Percentiles rank a stretch among this genome's conserved stretches.
Conservation (phyloP, 23 red algal genomes). For the Gracilariopsis chorda region DNA sequence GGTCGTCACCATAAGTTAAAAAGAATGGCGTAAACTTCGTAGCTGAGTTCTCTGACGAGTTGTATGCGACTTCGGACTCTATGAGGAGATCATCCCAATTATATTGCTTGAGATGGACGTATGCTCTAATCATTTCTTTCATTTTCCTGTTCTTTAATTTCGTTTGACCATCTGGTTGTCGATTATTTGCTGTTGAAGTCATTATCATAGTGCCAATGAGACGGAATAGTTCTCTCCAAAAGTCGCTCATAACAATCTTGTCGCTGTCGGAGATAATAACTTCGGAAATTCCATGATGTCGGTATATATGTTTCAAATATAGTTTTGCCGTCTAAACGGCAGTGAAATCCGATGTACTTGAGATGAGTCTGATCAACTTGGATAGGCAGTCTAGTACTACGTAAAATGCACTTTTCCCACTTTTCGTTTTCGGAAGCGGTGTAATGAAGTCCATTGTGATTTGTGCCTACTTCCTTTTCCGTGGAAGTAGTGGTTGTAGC, state of each 20-base stretch:
- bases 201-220: background rate
- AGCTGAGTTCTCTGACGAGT: background rate
- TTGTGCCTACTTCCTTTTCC: no score
- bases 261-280: background rate
- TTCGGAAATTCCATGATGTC: background rate
- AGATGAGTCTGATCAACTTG: background rate
- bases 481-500: no score
- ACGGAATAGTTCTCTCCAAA: slow-evolving; percentile 1
- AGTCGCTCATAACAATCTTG: background rate
- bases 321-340: background rate
- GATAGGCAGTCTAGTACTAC: background rate
- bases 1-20: slow-evolving; percentile 8
- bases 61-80: slow-evolving; percentile 15
- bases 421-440: slow-evolving; percentile 15
- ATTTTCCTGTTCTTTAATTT: slow-evolving; percentile 40
- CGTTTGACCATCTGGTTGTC: background rate
- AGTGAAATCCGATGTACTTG: background rate
- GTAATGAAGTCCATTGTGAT: slow-evolving; percentile 54
- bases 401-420: background rate
- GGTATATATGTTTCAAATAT: background rate
- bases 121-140: background rate
- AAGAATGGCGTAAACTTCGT: slow-evolving; percentile 1
- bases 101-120: background rate
- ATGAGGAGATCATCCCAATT: slow-evolving; percentile 33
- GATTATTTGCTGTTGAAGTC: background rate